phyloP scores from a whole-genome alignment of 805 yeast species.

The Saccharomyces mikatae region DNA sequence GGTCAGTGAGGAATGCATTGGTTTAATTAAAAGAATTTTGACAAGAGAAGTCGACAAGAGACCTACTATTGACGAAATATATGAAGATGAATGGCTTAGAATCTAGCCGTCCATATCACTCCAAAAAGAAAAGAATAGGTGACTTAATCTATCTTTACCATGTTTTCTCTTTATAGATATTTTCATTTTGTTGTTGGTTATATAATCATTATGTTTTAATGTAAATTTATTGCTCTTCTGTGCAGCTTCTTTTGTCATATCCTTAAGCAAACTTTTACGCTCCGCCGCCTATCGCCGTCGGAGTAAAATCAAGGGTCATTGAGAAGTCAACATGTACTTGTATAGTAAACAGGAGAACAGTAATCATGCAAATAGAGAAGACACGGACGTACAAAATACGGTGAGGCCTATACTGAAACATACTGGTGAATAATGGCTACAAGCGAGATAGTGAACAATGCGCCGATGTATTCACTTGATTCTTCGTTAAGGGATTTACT shows the following conservation, averaged over 20 bases:
- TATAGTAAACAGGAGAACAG: not conserved
- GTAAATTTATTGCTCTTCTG: not conserved
- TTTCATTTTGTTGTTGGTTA: not conserved
- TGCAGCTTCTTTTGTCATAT: not conserved
- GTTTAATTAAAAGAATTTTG: slow-evolving; percentile 55
- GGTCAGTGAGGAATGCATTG: slow-evolving; percentile 49
- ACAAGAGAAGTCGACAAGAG: slow-evolving; percentile 57
- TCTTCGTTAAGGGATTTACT: not conserved
- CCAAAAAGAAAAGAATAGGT: not conserved
- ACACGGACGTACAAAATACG: not conserved
- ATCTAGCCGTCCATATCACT: slow-evolving; percentile 3
- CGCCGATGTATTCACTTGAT: not conserved
- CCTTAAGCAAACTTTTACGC: not conserved
- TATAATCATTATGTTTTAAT: not conserved
- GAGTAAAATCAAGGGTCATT: not conserved
- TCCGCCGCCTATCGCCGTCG: not conserved
- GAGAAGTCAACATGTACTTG: not conserved
- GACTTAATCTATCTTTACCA: not conserved
- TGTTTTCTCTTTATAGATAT: not conserved
- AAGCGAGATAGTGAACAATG: not conserved
- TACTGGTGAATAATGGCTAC: not conserved
- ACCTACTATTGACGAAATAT: slow-evolving; percentile 65
- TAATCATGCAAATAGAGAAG: not conserved
- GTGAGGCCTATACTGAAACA: not conserved
- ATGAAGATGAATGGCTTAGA: slow-evolving; percentile 58